A percentile compares a stretch with the other conserved stretches of the same genome.
Conservation (phyloP, 2,329 filamentous ascomycete species). For the Xylariaceae sp. region DNA sequence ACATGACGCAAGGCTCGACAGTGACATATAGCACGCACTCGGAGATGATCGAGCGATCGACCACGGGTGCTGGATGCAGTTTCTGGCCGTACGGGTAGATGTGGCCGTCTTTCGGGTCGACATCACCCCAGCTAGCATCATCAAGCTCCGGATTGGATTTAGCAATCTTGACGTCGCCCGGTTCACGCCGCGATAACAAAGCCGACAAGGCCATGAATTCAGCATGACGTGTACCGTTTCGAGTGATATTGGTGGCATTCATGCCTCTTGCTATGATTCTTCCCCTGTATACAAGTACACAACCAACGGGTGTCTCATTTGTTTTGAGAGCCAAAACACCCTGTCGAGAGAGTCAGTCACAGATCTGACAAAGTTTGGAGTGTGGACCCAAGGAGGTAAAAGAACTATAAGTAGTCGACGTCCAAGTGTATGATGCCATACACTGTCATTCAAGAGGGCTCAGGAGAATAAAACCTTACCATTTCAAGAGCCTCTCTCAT, state of each 20-base stretch:
- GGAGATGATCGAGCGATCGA: constrained; percentile 63
- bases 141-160: constrained; percentile 25
- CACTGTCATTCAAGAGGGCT: not conserved
- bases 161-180: constrained; percentile 23
- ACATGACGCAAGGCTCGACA: constrained; percentile 99
- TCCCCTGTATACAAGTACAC: constrained; percentile 78
- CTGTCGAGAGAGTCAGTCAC: constrained; percentile 37
- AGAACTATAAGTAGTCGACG: no score
- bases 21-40: constrained; percentile 86
- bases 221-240: constrained; percentile 88
- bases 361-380: not conserved
- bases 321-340: constrained; percentile 77
- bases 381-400: not conserved
- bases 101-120: constrained; percentile 50
- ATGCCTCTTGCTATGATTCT: constrained; percentile 82
- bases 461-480: no score
- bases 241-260: constrained; percentile 92
- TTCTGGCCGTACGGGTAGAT: constrained; percentile 59
- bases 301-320: constrained; percentile 94
- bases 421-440: no score
- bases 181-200: constrained; percentile 40
- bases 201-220: constrained; percentile 82
- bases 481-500: constrained; percentile 84
- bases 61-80: constrained; percentile 46
- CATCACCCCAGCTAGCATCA: constrained; percentile 44